A percentile compares a stretch with the other conserved stretches of the same genome.
Conservation (phyloP, 2,329 filamentous ascomycete genomes). For the Botrytis porri region DNA sequence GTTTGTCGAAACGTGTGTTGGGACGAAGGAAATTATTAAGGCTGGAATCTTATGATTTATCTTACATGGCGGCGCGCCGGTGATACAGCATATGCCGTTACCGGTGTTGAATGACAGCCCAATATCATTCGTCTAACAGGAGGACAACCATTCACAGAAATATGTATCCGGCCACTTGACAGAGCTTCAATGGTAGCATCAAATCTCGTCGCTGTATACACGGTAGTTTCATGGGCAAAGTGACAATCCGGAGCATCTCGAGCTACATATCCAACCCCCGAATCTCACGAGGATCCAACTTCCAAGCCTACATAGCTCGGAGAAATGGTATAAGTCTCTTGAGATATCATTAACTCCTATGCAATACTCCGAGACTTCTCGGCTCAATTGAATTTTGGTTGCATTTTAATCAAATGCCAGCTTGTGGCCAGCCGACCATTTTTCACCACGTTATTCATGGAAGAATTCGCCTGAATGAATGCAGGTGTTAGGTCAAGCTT, state of each 20-base stretch:
- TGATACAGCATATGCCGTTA: constrained; percentile 1
- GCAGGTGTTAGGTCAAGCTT: constrained; percentile 9
- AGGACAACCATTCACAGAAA: background rate
- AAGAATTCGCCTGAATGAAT: constrained; percentile 4
- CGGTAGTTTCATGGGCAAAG: background rate
- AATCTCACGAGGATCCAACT: background rate
- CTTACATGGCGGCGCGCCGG: background rate
- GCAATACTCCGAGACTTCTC: background rate
- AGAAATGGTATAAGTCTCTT: background rate
- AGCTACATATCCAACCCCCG: background rate
- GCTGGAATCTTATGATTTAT: constrained; percentile 1
- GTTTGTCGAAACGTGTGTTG: constrained; percentile 4
- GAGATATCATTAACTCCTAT: constrained; percentile 6
- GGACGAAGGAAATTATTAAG: background rate
- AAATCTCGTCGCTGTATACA: background rate
- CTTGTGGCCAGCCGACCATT: background rate
- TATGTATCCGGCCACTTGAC: background rate
- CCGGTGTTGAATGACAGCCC: background rate
- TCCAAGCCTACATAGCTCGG: background rate
- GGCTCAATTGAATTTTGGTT: background rate
- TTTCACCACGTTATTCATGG: background rate
- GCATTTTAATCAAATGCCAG: constrained; percentile 2
- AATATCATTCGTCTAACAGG: background rate
- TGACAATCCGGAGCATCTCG: background rate
- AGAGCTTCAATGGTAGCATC: background rate